These are phyloP conservation scores for Epithele typhae DNA, from an alignment of 768 basidiomycete species.

Conservation along the genomic window DNA sequence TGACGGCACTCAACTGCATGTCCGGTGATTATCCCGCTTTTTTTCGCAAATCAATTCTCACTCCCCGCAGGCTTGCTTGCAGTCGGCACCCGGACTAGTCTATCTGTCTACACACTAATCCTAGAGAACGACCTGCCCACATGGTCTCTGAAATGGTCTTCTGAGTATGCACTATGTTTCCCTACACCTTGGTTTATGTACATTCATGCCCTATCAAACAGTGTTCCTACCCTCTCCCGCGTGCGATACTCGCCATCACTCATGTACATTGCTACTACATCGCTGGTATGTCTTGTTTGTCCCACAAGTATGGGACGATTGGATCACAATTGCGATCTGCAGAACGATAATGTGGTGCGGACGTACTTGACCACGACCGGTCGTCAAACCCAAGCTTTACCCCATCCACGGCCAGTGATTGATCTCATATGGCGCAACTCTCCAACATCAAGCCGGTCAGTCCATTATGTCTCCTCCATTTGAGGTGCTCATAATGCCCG, in stretches of 20 bases:
- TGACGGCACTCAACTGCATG: slow-evolving; percentile 68
- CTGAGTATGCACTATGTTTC: slow-evolving; percentile 39
- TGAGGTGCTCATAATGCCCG: background rate
- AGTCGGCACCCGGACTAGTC: slow-evolving; percentile 52
- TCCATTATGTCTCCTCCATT: slow-evolving; percentile 13
- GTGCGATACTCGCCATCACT: slow-evolving; percentile 72
- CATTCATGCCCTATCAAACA: slow-evolving; percentile 25
- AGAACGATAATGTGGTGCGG: slow-evolving; percentile 58
- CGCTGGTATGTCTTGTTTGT: slow-evolving; percentile 39
- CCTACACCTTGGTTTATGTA: slow-evolving; percentile 7
- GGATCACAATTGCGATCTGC: slow-evolving; percentile 9
- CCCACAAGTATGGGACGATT: too few species aligned
- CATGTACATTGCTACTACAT: slow-evolving; percentile 65
- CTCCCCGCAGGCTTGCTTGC: slow-evolving; percentile 62
- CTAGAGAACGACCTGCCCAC: slow-evolving; percentile 79
- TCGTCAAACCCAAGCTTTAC: slow-evolving; percentile 59
- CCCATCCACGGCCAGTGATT: slow-evolving; percentile 70
- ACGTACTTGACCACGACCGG: slow-evolving; percentile 73
- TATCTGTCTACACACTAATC: slow-evolving; percentile 74
- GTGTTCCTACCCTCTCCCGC: slow-evolving; percentile 46
- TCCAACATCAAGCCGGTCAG: slow-evolving; percentile 61
- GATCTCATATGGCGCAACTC: slow-evolving; percentile 71
- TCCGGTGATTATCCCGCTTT: slow-evolving; percentile 45
- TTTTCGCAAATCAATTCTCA: slow-evolving; percentile 24
- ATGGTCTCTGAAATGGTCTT: slow-evolving; percentile 78